A percentile compares a stretch with the other conserved stretches of the same genome.
Evolutionary conservation across 2,329 filamentous ascomycete genomes (phyloP).

Genomic region (Amphichorda felina): DNA sequence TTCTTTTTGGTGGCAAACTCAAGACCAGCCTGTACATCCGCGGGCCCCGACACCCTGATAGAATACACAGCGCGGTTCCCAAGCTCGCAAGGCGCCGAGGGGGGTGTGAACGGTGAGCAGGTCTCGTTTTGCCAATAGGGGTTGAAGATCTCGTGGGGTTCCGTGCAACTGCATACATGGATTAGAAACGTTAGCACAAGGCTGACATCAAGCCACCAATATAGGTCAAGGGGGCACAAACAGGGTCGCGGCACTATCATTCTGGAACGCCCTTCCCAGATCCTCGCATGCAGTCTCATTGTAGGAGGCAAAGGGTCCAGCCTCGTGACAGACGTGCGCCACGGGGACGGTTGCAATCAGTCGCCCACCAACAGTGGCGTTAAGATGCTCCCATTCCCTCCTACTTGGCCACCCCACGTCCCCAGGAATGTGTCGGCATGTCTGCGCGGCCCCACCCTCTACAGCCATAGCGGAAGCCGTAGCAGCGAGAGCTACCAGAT

Average conservation of each 20-base stretch:
- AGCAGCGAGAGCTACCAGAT: too few relatives aligned
- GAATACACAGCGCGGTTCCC: conserved; percentile 25
- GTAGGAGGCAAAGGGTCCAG: conserved; percentile 27
- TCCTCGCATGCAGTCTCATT: conserved; percentile 26
- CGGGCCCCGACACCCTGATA: conserved; percentile 29
- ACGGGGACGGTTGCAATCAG: conserved; percentile 41
- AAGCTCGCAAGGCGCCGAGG: conserved; percentile 23
- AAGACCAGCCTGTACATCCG: conserved; percentile 17
- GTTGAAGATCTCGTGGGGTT: too few relatives aligned
- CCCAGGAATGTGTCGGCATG: conserved; percentile 36
- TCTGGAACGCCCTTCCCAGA: too few relatives aligned
- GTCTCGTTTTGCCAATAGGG: conserved; percentile 17
- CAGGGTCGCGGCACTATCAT: conserved; percentile 26
- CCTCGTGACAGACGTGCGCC: conserved; percentile 39
- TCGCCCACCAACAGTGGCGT: conserved; percentile 34
- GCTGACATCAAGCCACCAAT: too few relatives aligned
- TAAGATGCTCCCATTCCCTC: conserved; percentile 35
- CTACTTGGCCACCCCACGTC: conserved; percentile 40
- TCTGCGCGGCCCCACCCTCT: too few relatives aligned
- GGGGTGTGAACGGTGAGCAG: conserved; percentile 19
- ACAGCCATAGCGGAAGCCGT: too few relatives aligned
- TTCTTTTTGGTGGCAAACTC: conserved; percentile 22
- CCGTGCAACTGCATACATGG: too few relatives aligned
- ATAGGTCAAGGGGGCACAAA: conserved; percentile 21
- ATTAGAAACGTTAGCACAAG: too few relatives aligned